Percentiles rank a stretch among this genome's conserved stretches.
Conservation (phyloP, 345 rosid genomes). For the Camelina laxa region DNA sequence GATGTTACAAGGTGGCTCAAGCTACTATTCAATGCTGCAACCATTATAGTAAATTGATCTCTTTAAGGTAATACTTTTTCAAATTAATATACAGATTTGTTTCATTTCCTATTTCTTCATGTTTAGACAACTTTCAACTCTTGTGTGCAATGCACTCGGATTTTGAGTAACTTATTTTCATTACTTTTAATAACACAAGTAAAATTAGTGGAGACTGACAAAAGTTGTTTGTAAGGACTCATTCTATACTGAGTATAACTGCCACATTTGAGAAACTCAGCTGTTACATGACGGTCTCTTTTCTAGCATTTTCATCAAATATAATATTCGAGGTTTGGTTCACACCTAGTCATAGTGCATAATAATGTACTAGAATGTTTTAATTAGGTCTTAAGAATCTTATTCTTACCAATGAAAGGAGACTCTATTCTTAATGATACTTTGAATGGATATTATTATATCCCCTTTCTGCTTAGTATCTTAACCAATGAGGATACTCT, state of each 20-base stretch:
- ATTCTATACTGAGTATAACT: slow-evolving; percentile 64
- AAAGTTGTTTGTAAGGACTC: slow-evolving; percentile 57
- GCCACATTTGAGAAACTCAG: slow-evolving; percentile 71
- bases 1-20: slow-evolving; percentile 78
- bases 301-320: slow-evolving; percentile 70
- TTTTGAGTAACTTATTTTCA: slow-evolving; percentile 11
- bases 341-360: slow-evolving; percentile 23
- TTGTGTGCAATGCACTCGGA: slow-evolving; percentile 15
- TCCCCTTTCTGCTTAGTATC: background rate
- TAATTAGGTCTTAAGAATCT: slow-evolving; percentile 11
- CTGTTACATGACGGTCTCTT: slow-evolving; percentile 75
- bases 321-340: slow-evolving; percentile 79
- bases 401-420: too few species aligned
- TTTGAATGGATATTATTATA: background rate
- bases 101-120: background rate
- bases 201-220: slow-evolving; percentile 21
- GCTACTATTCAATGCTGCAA: slow-evolving; percentile 97
- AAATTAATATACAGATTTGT: background rate
- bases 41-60: slow-evolving; percentile 87
- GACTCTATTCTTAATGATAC: too few species aligned
- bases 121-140: slow-evolving; percentile 14
- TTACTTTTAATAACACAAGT: background rate
- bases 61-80: slow-evolving; percentile 63
- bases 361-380: too few species aligned
- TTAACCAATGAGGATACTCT: slow-evolving; percentile 11